phyloP scores from a whole-genome alignment of 345 rosid genomes.

The Euphorbia tirucalli region DNA sequence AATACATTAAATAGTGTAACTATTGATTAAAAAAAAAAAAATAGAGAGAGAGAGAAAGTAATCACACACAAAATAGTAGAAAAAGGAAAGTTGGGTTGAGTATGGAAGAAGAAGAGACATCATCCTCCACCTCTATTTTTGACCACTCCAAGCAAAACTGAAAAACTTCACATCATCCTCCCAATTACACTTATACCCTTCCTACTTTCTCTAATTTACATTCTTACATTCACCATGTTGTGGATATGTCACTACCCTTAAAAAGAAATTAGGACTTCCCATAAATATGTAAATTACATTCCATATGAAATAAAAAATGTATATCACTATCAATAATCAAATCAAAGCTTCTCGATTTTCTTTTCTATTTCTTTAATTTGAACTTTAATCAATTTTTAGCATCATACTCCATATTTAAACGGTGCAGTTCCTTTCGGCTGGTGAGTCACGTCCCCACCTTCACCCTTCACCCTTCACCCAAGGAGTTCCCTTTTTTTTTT shows the following conservation, averaged over 20 bases:
- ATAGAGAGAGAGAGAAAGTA: no score
- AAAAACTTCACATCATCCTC: background rate
- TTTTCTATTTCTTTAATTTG: background rate
- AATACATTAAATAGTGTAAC: no score
- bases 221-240: background rate
- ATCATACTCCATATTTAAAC: slow-evolving; percentile 15
- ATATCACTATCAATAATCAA: background rate
- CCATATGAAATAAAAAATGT: background rate
- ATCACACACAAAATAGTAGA: background rate
- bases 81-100: background rate
- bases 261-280: background rate
- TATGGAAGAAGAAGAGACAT: background rate
- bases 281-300: background rate
- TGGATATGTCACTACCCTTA: background rate
- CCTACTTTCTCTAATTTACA: background rate
- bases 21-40: no score
- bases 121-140: no score
- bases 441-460: slow-evolving; percentile 8
- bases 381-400: background rate
- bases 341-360: background rate
- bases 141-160: background rate
- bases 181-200: background rate
- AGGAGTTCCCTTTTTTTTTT: no score
- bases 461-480: no score
- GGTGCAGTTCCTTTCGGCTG: slow-evolving; percentile 35